phyloP scores from a whole-genome alignment of 2,329 filamentous ascomycete species.

The Calonectria multiphialidica region DNA sequence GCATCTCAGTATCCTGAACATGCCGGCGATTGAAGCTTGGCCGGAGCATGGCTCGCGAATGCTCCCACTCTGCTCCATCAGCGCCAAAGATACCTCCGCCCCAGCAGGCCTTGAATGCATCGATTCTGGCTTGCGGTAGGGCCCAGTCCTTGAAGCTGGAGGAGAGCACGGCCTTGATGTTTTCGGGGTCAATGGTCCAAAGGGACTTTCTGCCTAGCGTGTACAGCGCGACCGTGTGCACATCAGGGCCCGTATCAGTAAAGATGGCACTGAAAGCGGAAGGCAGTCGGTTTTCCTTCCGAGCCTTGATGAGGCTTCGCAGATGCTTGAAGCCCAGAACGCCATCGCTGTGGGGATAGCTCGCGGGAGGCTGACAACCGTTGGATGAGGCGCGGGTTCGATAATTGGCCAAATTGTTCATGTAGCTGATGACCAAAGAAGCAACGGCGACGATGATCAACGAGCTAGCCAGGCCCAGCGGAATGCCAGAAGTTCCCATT shows the following conservation, averaged over 20 bases:
- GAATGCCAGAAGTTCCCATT: neutral
- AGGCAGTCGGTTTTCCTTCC: slow-evolving; percentile 5
- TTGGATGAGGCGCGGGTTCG: neutral
- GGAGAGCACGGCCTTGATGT: slow-evolving; percentile 63
- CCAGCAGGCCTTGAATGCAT: slow-evolving; percentile 48
- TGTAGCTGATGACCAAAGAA: neutral
- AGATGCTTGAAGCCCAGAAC: slow-evolving; percentile 6
- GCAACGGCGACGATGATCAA: neutral
- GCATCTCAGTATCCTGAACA: slow-evolving; percentile 35
- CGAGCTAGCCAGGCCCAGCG: neutral
- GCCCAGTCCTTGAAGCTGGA: slow-evolving; percentile 61
- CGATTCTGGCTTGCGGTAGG: slow-evolving; percentile 39
- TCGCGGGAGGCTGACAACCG: neutral
- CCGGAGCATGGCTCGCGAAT: slow-evolving; percentile 50
- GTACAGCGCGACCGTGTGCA: neutral
- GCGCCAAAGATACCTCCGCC: slow-evolving; percentile 57
- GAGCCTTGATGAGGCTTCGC: neutral
- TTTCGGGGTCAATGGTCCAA: slow-evolving; percentile 56
- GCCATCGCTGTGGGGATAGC: slow-evolving; percentile 12
- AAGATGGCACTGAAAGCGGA: slow-evolving; percentile 17
- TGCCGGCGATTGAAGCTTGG: slow-evolving; percentile 44
- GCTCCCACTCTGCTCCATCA: slow-evolving; percentile 56
- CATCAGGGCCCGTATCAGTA: slow-evolving; percentile 1
- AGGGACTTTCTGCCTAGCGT: slow-evolving; percentile 1
- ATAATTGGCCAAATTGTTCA: neutral